phyloP scores from a whole-genome alignment of 2,329 filamentous ascomycete genomes.

The Coleophoma crateriformis region DNA sequence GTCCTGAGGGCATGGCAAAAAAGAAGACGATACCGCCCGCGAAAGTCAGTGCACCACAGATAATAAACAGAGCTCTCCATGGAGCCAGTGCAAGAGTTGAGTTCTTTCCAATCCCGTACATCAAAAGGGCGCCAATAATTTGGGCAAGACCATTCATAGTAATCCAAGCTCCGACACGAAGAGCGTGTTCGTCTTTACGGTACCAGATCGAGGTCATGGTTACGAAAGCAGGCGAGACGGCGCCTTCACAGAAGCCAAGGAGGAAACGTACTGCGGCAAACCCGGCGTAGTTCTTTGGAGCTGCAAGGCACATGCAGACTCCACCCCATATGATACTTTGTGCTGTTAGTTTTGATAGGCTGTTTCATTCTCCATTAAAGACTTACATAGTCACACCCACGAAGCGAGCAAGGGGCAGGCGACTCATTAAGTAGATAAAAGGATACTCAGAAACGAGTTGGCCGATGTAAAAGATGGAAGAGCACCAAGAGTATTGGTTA shows the following conservation, averaged over 20 bases:
- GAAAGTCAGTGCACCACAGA: slow-evolving; percentile 42
- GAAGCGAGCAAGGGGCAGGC: slow-evolving; percentile 42
- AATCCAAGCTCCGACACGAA: slow-evolving; percentile 32
- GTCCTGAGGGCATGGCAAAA: slow-evolving; percentile 38
- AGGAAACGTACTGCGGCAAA: slow-evolving; percentile 35
- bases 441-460: slow-evolving; percentile 42
- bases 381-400: slow-evolving; percentile 40
- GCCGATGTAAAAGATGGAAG: slow-evolving; percentile 38
- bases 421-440: slow-evolving; percentile 45
- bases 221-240: slow-evolving; percentile 38
- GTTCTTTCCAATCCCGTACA: slow-evolving; percentile 44
- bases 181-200: slow-evolving; percentile 29
- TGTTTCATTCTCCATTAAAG: background rate
- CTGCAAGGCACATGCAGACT: slow-evolving; percentile 38
- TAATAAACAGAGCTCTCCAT: slow-evolving; percentile 42
- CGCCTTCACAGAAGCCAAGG: slow-evolving; percentile 35
- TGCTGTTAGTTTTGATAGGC: background rate
- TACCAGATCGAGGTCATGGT: slow-evolving; percentile 39
- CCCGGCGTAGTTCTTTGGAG: slow-evolving; percentile 31
- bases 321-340: slow-evolving; percentile 35
- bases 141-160: slow-evolving; percentile 41
- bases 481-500: slow-evolving; percentile 42
- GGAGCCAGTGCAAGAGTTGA: slow-evolving; percentile 30
- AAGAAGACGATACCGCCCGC: slow-evolving; percentile 38
- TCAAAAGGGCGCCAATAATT: slow-evolving; percentile 38